Evolutionary conservation across 495 filamentous ascomycete genomes (phyloP).

Genomic region (Penicillium odoratum): DNA sequence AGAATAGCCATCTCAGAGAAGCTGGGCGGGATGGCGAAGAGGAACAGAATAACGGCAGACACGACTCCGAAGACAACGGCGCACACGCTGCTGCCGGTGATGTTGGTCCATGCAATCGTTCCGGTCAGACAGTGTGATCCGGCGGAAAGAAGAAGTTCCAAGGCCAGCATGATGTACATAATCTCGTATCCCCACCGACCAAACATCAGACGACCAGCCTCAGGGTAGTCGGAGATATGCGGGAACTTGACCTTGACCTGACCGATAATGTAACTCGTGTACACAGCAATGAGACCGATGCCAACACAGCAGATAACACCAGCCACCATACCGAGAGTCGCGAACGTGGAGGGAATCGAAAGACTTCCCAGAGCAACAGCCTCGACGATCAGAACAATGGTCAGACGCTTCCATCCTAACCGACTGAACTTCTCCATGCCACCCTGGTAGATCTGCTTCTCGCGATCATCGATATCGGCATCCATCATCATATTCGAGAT

Average conservation of each 20-base stretch:
- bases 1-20: conserved; percentile 4
- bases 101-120: not conserved
- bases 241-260: conserved; percentile 66
- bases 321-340: conserved; percentile 56
- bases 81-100: not conserved
- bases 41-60: not conserved
- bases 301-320: conserved; percentile 48
- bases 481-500: not conserved
- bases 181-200: conserved; percentile 6
- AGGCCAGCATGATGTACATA: not conserved
- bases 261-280: conserved; percentile 66
- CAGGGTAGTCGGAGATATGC: conserved; percentile 59
- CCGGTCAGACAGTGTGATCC: conserved; percentile 1
- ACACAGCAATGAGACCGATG: conserved; percentile 62
- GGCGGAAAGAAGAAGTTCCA: conserved; percentile 1
- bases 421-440: conserved; percentile 20
- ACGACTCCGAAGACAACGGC: not conserved
- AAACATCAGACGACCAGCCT: conserved; percentile 56
- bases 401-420: conserved; percentile 30
- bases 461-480: not conserved
- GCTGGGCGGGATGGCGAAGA: not conserved
- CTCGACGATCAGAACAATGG: conserved; percentile 54
- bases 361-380: conserved; percentile 60
- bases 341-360: conserved; percentile 55
- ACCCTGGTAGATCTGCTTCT: conserved; percentile 10